Evolutionary conservation across 192 early-diverging fungal species (phyloP).

Genomic region (Gaertneriomyces sp.): DNA sequence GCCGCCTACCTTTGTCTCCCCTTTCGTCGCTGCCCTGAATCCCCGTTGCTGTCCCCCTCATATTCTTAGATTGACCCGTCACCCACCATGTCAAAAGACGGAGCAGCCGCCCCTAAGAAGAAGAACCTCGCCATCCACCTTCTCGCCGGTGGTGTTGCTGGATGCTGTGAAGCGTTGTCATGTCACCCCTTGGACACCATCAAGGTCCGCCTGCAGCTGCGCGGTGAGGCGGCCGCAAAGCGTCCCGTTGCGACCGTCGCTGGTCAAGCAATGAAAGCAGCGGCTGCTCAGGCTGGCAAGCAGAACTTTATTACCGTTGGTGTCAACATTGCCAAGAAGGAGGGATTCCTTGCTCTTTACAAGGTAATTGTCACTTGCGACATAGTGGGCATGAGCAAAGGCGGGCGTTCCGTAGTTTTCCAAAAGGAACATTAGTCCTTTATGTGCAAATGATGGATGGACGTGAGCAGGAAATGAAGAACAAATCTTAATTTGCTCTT

Average conservation of each 20-base stretch:
- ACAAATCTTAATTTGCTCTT: too few species aligned
- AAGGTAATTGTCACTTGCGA: constrained; percentile 37
- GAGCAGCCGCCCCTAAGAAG: constrained; percentile 14
- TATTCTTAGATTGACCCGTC: background rate
- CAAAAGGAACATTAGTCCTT: too few species aligned
- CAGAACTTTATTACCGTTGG: constrained; percentile 81
- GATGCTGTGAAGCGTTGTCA: constrained; percentile 82
- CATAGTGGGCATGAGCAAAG: too few species aligned
- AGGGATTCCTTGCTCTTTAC: constrained; percentile 88
- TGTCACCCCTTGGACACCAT: constrained; percentile 96
- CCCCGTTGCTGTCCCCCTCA: too few species aligned
- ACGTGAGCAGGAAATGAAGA: too few species aligned
- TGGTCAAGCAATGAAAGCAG: constrained; percentile 48
- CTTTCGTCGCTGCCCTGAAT: too few species aligned
- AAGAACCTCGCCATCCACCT: constrained; percentile 77
- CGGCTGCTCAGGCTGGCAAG: constrained; percentile 47
- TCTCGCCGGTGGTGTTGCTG: constrained; percentile 85
- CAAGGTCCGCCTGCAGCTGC: constrained; percentile 95
- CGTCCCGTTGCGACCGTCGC: constrained; percentile 25
- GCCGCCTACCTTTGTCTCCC: too few species aligned
- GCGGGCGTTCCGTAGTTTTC: too few species aligned
- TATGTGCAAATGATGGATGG: too few species aligned
- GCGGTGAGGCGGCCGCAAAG: constrained; percentile 37
- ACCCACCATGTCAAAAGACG: constrained; percentile 9
- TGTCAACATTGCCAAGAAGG: constrained; percentile 75